These are phyloP conservation scores for Suillus occidentalis DNA, from an alignment of 768 basidiomycete genomes.

Conservation along the genomic window DNA sequence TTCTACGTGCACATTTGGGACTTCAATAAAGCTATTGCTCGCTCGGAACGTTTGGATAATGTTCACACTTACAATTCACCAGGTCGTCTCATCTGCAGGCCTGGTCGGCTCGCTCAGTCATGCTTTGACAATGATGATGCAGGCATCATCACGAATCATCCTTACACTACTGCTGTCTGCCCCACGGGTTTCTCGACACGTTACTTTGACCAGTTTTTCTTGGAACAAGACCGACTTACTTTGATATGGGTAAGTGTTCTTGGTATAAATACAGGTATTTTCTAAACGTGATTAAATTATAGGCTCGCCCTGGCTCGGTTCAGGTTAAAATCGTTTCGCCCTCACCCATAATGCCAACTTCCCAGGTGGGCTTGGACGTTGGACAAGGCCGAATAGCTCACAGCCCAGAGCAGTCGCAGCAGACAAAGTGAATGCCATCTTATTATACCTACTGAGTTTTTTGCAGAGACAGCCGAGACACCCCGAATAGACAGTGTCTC, in stretches of 20 bases:
- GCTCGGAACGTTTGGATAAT: background rate
- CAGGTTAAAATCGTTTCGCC: background rate
- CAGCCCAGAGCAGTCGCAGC: background rate
- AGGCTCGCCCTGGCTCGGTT: background rate
- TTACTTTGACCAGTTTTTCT: background rate
- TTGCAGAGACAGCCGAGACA: background rate
- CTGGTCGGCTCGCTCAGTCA: background rate
- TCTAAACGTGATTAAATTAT: background rate
- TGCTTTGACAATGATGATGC: background rate
- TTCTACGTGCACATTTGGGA: slow-evolving; percentile 2
- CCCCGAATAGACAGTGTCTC: background rate
- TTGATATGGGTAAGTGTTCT: background rate
- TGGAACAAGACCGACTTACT: background rate
- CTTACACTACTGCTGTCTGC: background rate
- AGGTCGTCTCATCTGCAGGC: background rate
- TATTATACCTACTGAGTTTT: background rate
- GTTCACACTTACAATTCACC: background rate
- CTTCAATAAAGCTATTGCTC: background rate
- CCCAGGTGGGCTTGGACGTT: background rate
- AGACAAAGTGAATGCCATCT: background rate
- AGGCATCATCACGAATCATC: background rate
- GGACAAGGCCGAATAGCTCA: background rate
- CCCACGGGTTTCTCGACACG: background rate
- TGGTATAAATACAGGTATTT: background rate
- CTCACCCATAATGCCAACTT: background rate